phyloP scores from a whole-genome alignment of 2,329 filamentous ascomycete genomes.

The Cladosporium sp. region DNA sequence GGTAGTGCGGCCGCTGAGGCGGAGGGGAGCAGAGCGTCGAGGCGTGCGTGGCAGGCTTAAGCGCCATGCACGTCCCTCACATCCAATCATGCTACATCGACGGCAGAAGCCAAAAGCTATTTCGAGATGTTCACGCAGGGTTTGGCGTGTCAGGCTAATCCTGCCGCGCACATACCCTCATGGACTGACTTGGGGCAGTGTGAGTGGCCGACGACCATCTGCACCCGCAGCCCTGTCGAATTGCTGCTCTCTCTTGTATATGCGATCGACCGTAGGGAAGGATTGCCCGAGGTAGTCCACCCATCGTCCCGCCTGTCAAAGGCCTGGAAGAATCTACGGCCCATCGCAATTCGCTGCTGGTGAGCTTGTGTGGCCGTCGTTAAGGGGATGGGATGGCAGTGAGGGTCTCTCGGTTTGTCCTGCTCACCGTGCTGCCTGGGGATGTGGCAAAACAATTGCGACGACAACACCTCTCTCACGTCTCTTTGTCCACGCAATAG shows the following conservation, averaged over 20 bases:
- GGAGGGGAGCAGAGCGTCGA: background rate
- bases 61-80: conserved; percentile 8
- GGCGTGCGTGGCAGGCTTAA: conserved; percentile 4
- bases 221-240: conserved; percentile 2
- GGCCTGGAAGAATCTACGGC: conserved; percentile 1
- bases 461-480: too few species aligned
- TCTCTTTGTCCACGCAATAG: background rate
- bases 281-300: background rate
- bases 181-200: too few species aligned
- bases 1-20: too few species aligned
- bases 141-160: conserved; percentile 11
- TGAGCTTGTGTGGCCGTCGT: background rate
- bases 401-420: too few species aligned
- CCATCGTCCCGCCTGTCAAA: background rate
- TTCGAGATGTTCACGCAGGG: conserved; percentile 8
- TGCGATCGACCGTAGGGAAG: conserved; percentile 2
- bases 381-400: too few species aligned
- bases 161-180: too few species aligned
- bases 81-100: background rate
- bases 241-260: background rate
- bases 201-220: background rate
- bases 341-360: background rate
- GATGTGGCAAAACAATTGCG: background rate
- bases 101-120: conserved; percentile 8
- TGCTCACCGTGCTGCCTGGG: too few species aligned